A percentile compares a stretch with the other conserved stretches of the same genome.
These are phyloP conservation scores for Tinospora cordifolia DNA, from an alignment of 164 flowering plant species.

Conservation along the genomic window DNA sequence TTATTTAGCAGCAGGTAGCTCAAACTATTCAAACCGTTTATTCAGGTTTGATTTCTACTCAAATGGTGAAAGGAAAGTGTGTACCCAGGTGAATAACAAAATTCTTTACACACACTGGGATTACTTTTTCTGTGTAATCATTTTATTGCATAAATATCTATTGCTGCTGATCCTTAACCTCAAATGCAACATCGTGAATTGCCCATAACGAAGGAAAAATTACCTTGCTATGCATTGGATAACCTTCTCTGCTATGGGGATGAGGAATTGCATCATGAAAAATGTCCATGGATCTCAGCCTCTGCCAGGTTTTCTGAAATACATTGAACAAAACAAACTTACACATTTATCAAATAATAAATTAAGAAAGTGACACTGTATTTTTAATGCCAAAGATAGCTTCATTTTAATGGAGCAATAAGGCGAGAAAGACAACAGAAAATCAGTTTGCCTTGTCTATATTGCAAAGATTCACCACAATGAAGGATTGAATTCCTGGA, in stretches of 20 bases:
- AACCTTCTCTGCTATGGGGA: conserved; percentile 55
- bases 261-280: conserved; percentile 74
- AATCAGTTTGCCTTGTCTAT: background rate
- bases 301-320: conserved; percentile 79
- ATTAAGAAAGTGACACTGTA: background rate
- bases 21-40: too few relatives aligned
- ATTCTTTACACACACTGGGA: background rate
- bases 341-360: background rate
- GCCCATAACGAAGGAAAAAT: background rate
- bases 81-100: background rate
- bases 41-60: background rate
- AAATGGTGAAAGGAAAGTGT: background rate
- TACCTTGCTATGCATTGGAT: conserved; percentile 90
- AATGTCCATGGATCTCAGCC: conserved; percentile 44
- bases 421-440: background rate
- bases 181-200: background rate
- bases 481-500: background rate
- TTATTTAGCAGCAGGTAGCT: background rate
- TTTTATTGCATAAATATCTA: background rate
- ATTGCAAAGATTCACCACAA: background rate
- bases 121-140: background rate
- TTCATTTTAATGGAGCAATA: background rate
- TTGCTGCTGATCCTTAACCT: background rate
- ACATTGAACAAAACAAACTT: background rate
- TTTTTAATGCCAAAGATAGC: background rate